phyloP scores from a whole-genome alignment of 139 green algal species.

The Haematococcus lacustris region DNA sequence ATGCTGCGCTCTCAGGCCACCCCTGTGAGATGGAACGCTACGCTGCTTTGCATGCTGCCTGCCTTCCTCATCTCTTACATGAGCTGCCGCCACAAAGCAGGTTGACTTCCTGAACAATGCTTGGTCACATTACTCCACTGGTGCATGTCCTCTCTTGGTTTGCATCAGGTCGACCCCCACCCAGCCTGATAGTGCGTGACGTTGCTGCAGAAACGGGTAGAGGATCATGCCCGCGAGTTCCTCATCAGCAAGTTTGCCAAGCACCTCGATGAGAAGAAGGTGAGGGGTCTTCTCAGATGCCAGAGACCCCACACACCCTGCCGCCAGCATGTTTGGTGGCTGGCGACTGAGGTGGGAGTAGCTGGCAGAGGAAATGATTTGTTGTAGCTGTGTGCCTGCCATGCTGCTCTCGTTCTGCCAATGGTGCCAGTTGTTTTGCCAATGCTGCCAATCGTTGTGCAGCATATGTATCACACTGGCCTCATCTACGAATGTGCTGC shows the following conservation, averaged over 20 bases:
- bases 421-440: not conserved
- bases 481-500: too few species aligned
- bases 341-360: not conserved
- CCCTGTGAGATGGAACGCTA: too few species aligned
- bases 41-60: not conserved
- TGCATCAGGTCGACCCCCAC: not conserved
- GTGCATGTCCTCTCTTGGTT: not conserved
- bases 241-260: conserved; percentile 14
- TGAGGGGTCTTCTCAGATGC: not conserved
- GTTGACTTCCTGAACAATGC: not conserved
- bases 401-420: not conserved
- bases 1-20: not conserved
- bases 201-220: conserved; percentile 3
- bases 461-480: too few species aligned
- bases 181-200: not conserved
- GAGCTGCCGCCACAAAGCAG: not conserved
- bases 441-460: too few species aligned
- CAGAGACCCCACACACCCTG: too few species aligned
- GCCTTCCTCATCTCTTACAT: not conserved
- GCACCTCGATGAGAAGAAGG: conserved; percentile 10
- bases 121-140: not conserved
- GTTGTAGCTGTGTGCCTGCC: not conserved
- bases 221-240: conserved; percentile 13
- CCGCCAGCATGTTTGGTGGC: too few species aligned
- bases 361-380: conserved; percentile 6